phyloP scores from a whole-genome alignment of 805 yeast species.

The Yamadazyma takamatsuzukensis region DNA sequence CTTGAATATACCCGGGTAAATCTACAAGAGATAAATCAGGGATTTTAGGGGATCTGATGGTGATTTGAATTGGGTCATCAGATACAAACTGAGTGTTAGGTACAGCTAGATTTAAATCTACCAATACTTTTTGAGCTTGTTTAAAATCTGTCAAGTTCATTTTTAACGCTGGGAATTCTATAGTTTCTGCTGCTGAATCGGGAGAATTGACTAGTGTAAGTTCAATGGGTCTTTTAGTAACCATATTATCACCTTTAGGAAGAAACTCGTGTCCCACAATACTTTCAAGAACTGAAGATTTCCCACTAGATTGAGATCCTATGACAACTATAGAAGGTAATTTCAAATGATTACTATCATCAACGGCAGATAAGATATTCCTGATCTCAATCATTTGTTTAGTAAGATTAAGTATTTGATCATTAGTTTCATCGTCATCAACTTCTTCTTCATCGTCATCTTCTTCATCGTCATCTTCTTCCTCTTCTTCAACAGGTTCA shows the following conservation, averaged over 20 bases:
- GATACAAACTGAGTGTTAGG: constrained; percentile 83
- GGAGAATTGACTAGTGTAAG: constrained; percentile 87
- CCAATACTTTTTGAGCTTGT: constrained; percentile 82
- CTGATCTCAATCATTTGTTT: constrained; percentile 97
- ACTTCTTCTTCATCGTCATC: constrained; percentile 46
- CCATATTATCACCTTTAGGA: constrained; percentile 98
- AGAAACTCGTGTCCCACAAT: constrained; percentile 97
- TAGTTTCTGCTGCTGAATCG: constrained; percentile 72
- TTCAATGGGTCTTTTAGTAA: constrained; percentile 95
- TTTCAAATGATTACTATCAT: constrained; percentile 70
- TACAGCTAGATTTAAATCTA: constrained; percentile 89
- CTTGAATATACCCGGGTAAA: constrained; percentile 95
- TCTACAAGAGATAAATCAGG: constrained; percentile 92
- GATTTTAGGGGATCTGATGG: constrained; percentile 83
- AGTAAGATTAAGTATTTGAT: constrained; percentile 84
- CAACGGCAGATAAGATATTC: constrained; percentile 69
- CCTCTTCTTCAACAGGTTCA: constrained; percentile 26
- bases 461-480: constrained; percentile 49
- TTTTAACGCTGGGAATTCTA: constrained; percentile 90
- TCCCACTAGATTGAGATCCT: constrained; percentile 97
- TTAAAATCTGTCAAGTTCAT: constrained; percentile 81
- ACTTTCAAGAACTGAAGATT: constrained; percentile 91
- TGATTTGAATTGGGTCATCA: constrained; percentile 89
- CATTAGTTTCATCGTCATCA: constrained; percentile 55
- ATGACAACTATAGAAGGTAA: constrained; percentile 94